These are phyloP conservation scores for Fusarium sp. DNA, from an alignment of 2,329 filamentous ascomycete species.

Conservation along the genomic window DNA sequence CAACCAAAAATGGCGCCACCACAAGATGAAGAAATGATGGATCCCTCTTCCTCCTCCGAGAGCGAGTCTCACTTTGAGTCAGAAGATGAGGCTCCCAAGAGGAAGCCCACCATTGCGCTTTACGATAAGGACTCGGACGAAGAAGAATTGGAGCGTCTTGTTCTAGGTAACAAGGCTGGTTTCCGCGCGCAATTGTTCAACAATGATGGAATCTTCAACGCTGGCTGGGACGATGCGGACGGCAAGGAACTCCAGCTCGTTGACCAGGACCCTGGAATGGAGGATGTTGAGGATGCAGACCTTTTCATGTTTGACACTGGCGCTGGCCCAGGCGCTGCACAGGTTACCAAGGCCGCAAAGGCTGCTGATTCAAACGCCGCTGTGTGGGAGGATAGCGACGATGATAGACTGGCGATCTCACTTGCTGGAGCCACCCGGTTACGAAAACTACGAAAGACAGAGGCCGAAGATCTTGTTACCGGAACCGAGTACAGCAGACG, in stretches of 20 bases:
- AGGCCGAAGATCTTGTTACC: conserved; percentile 85
- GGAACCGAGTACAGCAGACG: conserved; percentile 87
- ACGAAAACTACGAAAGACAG: conserved; percentile 83
- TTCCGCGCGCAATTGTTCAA: conserved; percentile 80
- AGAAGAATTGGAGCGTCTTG: conserved; percentile 84
- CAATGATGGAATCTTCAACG: conserved; percentile 56
- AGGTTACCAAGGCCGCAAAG: conserved; percentile 44
- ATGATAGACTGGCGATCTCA: conserved; percentile 87
- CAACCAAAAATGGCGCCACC: conserved; percentile 49
- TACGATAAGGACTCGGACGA: conserved; percentile 83
- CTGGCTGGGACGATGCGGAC: conserved; percentile 51
- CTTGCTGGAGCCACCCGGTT: conserved; percentile 79
- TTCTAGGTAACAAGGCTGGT: conserved; percentile 87
- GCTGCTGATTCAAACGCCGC: conserved; percentile 57
- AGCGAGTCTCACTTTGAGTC: conserved; percentile 47
- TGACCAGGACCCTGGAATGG: conserved; percentile 65
- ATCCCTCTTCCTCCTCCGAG: conserved; percentile 47
- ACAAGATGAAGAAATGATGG: conserved; percentile 46
- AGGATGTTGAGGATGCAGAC: conserved; percentile 77
- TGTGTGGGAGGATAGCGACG: conserved; percentile 95
- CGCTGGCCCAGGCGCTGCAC: conserved; percentile 54
- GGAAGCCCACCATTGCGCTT: conserved; percentile 47
- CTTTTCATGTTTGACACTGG: conserved; percentile 86
- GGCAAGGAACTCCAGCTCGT: conserved; percentile 49
- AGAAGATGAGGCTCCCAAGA: conserved; percentile 45